These are phyloP conservation scores for Endogone sp. DNA, from an alignment of 192 early-diverging fungal species.

Conservation along the genomic window DNA sequence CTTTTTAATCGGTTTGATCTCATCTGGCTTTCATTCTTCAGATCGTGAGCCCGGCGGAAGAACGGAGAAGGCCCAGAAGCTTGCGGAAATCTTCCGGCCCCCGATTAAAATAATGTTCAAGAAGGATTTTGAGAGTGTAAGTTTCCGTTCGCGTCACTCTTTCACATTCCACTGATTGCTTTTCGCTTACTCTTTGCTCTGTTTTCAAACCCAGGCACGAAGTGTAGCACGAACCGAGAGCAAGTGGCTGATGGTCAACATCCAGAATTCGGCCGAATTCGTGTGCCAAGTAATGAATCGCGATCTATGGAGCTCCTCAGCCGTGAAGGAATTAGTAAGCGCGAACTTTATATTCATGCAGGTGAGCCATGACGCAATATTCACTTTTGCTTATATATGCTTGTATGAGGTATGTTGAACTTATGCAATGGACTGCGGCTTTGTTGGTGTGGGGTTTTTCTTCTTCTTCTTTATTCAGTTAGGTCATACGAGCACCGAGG, in stretches of 20 bases:
- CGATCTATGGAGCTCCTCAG: slow-evolving; percentile 84
- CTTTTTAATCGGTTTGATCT: too few species aligned
- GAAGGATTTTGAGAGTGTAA: slow-evolving; percentile 65
- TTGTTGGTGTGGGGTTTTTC: neutral
- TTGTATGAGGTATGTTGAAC: neutral
- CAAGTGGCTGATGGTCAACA: slow-evolving; percentile 86
- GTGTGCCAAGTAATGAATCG: slow-evolving; percentile 87
- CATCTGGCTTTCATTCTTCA: too few species aligned
- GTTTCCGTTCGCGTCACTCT: neutral
- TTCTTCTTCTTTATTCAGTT: slow-evolving; percentile 41
- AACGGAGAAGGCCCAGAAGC: slow-evolving; percentile 42
- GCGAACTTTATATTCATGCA: slow-evolving; percentile 87
- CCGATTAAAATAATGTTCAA: slow-evolving; percentile 85
- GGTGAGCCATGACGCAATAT: too few species aligned
- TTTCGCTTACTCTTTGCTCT: neutral
- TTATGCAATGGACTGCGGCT: neutral
- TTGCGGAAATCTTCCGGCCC: slow-evolving; percentile 81
- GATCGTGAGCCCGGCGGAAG: neutral
- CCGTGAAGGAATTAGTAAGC: slow-evolving; percentile 72
- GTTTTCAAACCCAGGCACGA: slow-evolving; percentile 45
- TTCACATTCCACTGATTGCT: neutral
- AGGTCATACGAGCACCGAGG: slow-evolving; percentile 61
- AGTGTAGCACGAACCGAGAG: slow-evolving; percentile 47
- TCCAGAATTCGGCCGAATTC: slow-evolving; percentile 84
- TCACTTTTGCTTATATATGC: neutral